Evolutionary conservation across 345 rosid genomes (phyloP), one percentile per base, ranked within the genome.

Genomic region (Eucalyptus cloeziana): DNA sequence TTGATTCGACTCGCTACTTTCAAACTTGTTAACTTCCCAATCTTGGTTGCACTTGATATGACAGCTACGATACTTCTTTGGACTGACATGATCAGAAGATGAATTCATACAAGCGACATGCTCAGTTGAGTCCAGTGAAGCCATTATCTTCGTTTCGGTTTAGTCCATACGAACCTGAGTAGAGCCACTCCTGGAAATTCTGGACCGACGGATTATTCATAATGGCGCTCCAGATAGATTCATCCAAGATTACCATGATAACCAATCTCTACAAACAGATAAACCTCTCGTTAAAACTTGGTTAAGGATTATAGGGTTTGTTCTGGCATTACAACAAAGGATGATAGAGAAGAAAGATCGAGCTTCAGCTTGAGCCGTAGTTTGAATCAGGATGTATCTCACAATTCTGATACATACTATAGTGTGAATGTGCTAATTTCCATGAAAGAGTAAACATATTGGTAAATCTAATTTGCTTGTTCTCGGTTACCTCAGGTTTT

Each of bases 181-280:
- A 12, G 83, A 83, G 91, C 7, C 89, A 90, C 4, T 88, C 44
- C 15, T 11, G 87, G 50, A 95, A 92, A 90, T 92, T 90, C 67
- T 87, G 89, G 50, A 94, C 94, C 17, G 86, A 80, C 60, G 91
- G 93, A 71, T 91, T 94, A 92, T 89, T 94, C 92, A 83, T 54
- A 50, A 94, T 81, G 85, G 96, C 96, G 50, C 91, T 90, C 96
- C 97, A 93, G 43, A 95, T 50, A 89, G 92, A 92, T 86, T 91
- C 91, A 85, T 95, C 95, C 60, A 92, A 90, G 69, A 93, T 31
- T 60, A 94, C 43, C 10, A 95, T 93, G 87, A 91, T 86, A 56
- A 93, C 93, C 93, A 94, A 69, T 88, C 91, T 92, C 95, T 94
- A 60, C 89, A 88, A 54, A 49, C 44, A 43, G 49, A 86, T 8